Base-by-base conservation (phyloP, 2,329 filamentous ascomycete species). In the Ascochyta clinopodiicola region DNA sequence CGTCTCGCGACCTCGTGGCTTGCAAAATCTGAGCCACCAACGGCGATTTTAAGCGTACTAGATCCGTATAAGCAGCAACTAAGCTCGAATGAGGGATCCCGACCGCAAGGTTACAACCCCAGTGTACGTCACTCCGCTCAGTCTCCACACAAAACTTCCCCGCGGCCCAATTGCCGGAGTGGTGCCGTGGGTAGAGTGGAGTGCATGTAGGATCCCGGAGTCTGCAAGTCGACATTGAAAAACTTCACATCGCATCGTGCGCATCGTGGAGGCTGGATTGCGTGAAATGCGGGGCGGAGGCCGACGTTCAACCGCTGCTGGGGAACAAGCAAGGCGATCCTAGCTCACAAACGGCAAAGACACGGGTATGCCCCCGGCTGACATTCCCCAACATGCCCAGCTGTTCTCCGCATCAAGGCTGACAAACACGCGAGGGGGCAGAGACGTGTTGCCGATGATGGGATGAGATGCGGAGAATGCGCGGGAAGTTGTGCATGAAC, bases 1-100 rank as follows among this genome's bases (percentile, higher is more conserved):
- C 52, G 46, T 56, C 52, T 56, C 46, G 46, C 42, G 46, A 34
- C 25, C 52, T 56, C 46, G 52, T 56, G 52, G 52, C 47, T 56
- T 51, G 52, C 52, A 56, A 47, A 51, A 46, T 39, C 27, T 43
- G 42, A 46, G 37, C 31, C 37, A 36, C 37, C 42, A 37, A 43
- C 42, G 13, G 12, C 12, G 29, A 31, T 31, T 31, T 13, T 13
- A 24, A 8, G 25, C 37, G 13, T 29, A 44, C 52, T 56, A 56
- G 46, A 9, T 29, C 46, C 8, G 8, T 3, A 39, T 24, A 3
- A 27, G 53, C 27, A 44, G 9, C 8, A 2, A 27, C 48, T 53
- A 57, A 34, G 29, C 49, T 8, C 40, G 27, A 45, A 50, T 27
- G 19, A 47, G 49, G 32, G 6, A 36, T 31, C 34, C 5, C 39